A percentile compares a stretch with the other conserved stretches of the same genome.
These are phyloP conservation scores for Eremochloa ophiuroides DNA, from an alignment of 176 grass and related monocot genomes.

Conservation along the genomic window DNA sequence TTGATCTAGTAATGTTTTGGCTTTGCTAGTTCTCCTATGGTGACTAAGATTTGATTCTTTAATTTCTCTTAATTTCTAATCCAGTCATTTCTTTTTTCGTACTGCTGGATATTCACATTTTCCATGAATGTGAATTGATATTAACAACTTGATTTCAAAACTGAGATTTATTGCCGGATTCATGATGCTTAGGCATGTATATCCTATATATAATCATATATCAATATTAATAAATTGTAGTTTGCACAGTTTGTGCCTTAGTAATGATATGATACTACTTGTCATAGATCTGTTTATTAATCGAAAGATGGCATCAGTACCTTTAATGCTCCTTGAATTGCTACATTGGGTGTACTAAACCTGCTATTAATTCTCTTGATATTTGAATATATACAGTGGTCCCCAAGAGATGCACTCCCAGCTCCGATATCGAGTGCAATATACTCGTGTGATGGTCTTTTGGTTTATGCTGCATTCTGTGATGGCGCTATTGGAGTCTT, in stretches of 20 bases:
- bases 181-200: not conserved
- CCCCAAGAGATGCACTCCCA: conserved; percentile 66
- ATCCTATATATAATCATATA: not conserved
- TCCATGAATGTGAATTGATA: not conserved
- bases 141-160: not conserved
- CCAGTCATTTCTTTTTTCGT: not conserved
- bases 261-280: not conserved
- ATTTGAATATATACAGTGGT: conserved; percentile 61
- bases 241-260: not conserved
- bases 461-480: conserved; percentile 76
- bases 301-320: not conserved
- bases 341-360: not conserved
- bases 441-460: conserved; percentile 89
- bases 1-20: not conserved
- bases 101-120: not conserved
- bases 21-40: not conserved
- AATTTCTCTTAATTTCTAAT: not conserved
- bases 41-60: conserved; percentile 7
- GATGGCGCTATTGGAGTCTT: conserved; percentile 97
- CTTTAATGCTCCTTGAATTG: not conserved
- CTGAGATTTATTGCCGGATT: not conserved
- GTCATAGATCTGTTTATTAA: not conserved
- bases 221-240: not conserved
- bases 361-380: conserved; percentile 6
- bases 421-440: conserved; percentile 94